phyloP scores from a whole-genome alignment of 345 rosid species.

The Arabis hirsuta region DNA sequence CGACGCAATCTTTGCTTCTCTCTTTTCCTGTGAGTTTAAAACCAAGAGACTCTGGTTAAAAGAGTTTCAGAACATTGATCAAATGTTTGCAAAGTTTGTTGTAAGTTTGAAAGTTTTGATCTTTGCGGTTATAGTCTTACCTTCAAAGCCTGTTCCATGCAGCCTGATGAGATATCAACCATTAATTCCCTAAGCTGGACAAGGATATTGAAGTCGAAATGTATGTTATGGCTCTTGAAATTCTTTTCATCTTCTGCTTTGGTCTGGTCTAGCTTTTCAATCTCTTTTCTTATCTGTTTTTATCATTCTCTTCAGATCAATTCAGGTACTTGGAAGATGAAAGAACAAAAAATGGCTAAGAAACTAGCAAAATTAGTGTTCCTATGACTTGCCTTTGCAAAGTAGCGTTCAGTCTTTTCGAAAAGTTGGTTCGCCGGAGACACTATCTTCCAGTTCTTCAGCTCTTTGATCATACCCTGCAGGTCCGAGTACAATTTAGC shows the following conservation, averaged over 20 bases:
- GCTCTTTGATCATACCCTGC: constrained; percentile 54
- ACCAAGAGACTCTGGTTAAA: constrained; percentile 10
- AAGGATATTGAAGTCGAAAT: constrained; percentile 71
- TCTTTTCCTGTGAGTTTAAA: constrained; percentile 60
- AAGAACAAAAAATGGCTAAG: not conserved
- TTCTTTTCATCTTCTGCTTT: constrained; percentile 78
- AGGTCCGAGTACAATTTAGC: constrained; percentile 64
- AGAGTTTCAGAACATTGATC: constrained; percentile 7
- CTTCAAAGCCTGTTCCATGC: constrained; percentile 84
- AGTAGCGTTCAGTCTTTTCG: constrained; percentile 73
- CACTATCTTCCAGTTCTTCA: constrained; percentile 67
- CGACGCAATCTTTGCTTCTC: constrained; percentile 52
- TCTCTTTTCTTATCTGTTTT: constrained; percentile 73
- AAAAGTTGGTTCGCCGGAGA: constrained; percentile 66
- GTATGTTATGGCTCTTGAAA: constrained; percentile 63
- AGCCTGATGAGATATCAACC: constrained; percentile 88
- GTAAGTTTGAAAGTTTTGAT: constrained; percentile 1
- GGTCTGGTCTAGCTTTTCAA: constrained; percentile 69
- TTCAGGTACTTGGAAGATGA: constrained; percentile 13
- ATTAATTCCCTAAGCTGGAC: constrained; percentile 65
- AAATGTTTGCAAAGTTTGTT: constrained; percentile 4
- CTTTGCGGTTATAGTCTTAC: constrained; percentile 40
- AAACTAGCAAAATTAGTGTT: constrained; percentile 14
- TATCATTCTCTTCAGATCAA: constrained; percentile 7
- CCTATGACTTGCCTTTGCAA: constrained; percentile 62